Evolutionary conservation across 805 yeast genomes (phyloP).

Genomic region (Danielozyma ontarioensis): DNA sequence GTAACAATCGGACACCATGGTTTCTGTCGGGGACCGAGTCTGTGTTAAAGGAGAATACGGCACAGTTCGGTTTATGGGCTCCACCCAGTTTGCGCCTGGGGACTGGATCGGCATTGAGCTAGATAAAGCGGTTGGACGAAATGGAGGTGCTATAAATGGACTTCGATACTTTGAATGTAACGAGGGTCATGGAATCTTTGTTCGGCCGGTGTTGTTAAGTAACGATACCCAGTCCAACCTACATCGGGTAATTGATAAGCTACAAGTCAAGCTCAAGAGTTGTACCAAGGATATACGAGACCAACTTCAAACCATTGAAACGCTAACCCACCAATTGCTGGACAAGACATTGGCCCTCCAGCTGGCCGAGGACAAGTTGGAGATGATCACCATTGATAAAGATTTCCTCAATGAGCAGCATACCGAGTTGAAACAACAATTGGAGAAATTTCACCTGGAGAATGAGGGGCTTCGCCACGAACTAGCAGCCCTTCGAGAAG

Average conservation of each 20-base stretch:
- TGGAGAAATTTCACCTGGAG: constrained; percentile 19
- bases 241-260: constrained; percentile 28
- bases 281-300: constrained; percentile 20
- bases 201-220: too few relatives aligned
- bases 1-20: too few relatives aligned
- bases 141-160: constrained; percentile 45
- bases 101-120: constrained; percentile 49
- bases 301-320: constrained; percentile 13
- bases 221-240: constrained; percentile 7
- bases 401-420: constrained; percentile 36
- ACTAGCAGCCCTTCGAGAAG: constrained; percentile 28
- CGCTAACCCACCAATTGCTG: constrained; percentile 9
- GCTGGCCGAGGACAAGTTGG: constrained; percentile 24
- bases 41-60: constrained; percentile 39
- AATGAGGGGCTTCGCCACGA: constrained; percentile 27
- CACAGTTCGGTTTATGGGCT: constrained; percentile 45
- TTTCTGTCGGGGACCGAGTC: constrained; percentile 26
- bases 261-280: constrained; percentile 42
- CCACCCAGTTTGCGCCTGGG: constrained; percentile 56
- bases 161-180: constrained; percentile 38
- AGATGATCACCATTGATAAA: constrained; percentile 37
- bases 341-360: constrained; percentile 5
- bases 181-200: constrained; percentile 45
- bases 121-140: constrained; percentile 37
- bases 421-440: constrained; percentile 18